These are phyloP conservation scores for Gardenia jasminoides DNA, from an alignment of 257 asterid species.

Conservation along the genomic window DNA sequence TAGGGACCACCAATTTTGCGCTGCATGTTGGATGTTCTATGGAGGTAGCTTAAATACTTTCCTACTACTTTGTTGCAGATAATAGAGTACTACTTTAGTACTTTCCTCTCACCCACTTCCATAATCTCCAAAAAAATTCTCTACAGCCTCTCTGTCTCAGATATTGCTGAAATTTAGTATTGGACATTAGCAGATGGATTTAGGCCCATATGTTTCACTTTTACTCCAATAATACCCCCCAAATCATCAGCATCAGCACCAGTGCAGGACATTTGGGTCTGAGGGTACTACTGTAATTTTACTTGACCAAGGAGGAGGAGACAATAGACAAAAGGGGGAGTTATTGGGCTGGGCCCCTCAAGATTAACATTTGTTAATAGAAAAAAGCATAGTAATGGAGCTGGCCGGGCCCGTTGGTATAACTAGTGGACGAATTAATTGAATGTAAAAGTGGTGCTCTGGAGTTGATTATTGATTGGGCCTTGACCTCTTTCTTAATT, in stretches of 20 bases:
- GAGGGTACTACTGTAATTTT: neutral
- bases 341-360: constrained; percentile 30
- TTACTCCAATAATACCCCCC: neutral
- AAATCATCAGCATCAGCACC: neutral
- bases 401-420: constrained; percentile 20
- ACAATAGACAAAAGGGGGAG: constrained; percentile 12
- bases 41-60: neutral
- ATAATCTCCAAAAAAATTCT: no score
- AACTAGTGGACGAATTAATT: constrained; percentile 19
- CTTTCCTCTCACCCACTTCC: neutral
- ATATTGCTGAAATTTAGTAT: neutral
- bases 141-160: neutral
- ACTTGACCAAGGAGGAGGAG: neutral
- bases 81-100: neutral
- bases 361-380: constrained; percentile 1
- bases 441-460: neutral
- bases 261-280: neutral
- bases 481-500: neutral
- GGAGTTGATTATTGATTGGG: constrained; percentile 22
- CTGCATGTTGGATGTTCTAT: constrained; percentile 14
- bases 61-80: neutral
- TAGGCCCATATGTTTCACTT: neutral
- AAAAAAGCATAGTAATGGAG: constrained; percentile 1
- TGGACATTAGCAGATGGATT: neutral
- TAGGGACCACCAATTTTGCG: constrained; percentile 23